These are phyloP conservation scores for Pezicula rhizophila DNA, from an alignment of 2,329 filamentous ascomycete genomes.

Conservation along the genomic window DNA sequence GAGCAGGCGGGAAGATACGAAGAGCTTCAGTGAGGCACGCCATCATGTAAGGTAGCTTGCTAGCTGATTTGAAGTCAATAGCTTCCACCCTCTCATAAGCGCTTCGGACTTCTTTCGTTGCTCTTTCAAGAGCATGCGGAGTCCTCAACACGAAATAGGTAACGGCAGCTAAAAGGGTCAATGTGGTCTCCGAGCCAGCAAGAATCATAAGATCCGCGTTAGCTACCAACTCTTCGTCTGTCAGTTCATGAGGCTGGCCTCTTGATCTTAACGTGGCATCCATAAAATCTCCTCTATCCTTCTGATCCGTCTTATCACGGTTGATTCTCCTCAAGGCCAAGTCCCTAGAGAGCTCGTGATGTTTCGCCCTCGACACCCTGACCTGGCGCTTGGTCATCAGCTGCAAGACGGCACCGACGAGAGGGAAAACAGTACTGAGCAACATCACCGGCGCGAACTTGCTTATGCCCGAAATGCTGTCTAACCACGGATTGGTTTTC, in stretches of 20 bases:
- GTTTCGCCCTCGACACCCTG: neutral
- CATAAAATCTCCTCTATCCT: neutral
- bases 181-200: slow-evolving; percentile 46
- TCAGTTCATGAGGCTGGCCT: neutral
- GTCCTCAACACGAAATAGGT: slow-evolving; percentile 32
- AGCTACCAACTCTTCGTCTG: neutral
- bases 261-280: neutral
- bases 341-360: neutral
- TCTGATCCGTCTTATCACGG: neutral
- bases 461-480: slow-evolving; percentile 17
- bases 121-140: neutral
- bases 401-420: neutral
- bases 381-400: neutral
- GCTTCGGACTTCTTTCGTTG: neutral
- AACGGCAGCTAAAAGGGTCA: slow-evolving; percentile 37
- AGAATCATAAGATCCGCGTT: slow-evolving; percentile 15
- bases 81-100: neutral
- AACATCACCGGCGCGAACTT: slow-evolving; percentile 3
- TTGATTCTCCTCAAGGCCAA: neutral
- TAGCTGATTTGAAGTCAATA: neutral
- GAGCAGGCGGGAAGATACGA: neutral
- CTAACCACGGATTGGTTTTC: slow-evolving; percentile 18
- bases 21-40: neutral
- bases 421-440: neutral
- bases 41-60: neutral